Base-by-base conservation (phyloP, 768 basidiomycete genomes). In the Termitomyces sp. region DNA sequence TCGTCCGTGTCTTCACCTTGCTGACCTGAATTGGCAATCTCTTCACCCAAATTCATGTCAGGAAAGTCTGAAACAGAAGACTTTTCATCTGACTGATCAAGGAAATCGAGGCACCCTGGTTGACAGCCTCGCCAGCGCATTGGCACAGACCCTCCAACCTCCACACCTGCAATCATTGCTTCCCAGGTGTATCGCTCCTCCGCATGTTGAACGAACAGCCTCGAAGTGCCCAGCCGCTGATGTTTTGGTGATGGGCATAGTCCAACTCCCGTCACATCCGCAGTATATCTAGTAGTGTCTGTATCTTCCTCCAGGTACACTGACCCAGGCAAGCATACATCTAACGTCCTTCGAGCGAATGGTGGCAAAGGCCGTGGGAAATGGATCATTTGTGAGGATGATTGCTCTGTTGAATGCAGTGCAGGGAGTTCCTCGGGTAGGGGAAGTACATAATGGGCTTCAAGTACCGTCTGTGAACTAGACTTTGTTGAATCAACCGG, bases 151-250 rank as follows among this genome's bases (percentile, higher is more conserved):
- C 75, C 81, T 19, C 82, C 80, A 0, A 85, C 70, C n/a, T 70
- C 65, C 22, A 75, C 71, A 6, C 81, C 79, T 0, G 79, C 83
- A 26, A 87, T 69, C 12, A 55, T 68, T 7, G 64, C 69, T 62
- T 84, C 84, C 88, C 88, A 90, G 3, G 83, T 81, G 56, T 74
- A 79, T 54, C 85, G 71, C 67, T 85, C 81, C 62, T 87, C 86
- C 3, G 77, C 78, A 45, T 78, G 83, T 22, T 60, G 68, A 6
- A 85, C 74, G 53, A 87, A 88, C 12, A 82, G 65, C 17, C 70
- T 65, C 22, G 56, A 46, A 0, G 65, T 59, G 0, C 60, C 63
- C 19, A 32, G 41, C 17, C 64, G 67, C 17, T 57, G 59, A 47
- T 75, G 82, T 51, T 48, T 67, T 22, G 82, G 77, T 57, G 83